Conservation (phyloP, 805 yeast genomes). For the Debaryomyces tyrocola region DNA sequence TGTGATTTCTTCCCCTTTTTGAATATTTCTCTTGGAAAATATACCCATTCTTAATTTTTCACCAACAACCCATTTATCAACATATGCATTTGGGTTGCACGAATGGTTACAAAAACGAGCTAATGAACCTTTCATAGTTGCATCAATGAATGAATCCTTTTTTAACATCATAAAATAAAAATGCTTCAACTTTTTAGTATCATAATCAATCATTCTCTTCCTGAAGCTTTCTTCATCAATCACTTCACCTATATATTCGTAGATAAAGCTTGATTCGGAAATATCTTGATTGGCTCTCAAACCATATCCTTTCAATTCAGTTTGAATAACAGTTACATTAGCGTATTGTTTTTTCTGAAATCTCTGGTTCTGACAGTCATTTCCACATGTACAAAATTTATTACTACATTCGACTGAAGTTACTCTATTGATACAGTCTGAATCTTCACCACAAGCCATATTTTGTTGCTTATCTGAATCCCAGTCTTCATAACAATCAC, state of each 20-base stretch:
- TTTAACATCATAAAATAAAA: slow-evolving; percentile 96
- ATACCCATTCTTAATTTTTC: slow-evolving; percentile 91
- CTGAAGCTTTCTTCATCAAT: slow-evolving; percentile 78
- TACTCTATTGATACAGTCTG: slow-evolving; percentile 88
- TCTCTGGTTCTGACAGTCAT: slow-evolving; percentile 80
- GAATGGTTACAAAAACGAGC: slow-evolving; percentile 95
- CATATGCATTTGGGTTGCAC: slow-evolving; percentile 91
- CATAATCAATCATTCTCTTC: slow-evolving; percentile 72
- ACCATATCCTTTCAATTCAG: slow-evolving; percentile 88
- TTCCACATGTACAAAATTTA: slow-evolving; percentile 69
- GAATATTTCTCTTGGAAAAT: slow-evolving; percentile 75
- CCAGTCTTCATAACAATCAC: slow-evolving; percentile 75
- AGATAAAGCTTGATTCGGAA: slow-evolving; percentile 67
- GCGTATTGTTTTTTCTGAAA: slow-evolving; percentile 80
- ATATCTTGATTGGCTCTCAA: slow-evolving; percentile 67
- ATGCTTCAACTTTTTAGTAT: slow-evolving; percentile 66
- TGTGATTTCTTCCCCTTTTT: slow-evolving; percentile 84
- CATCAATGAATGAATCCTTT: slow-evolving; percentile 91
- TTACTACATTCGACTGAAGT: slow-evolving; percentile 90
- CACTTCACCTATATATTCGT: slow-evolving; percentile 94
- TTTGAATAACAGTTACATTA: slow-evolving; percentile 72
- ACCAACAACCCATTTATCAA: slow-evolving; percentile 96
- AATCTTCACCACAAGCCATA: slow-evolving; percentile 77
- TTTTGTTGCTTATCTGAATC: slow-evolving; percentile 38
- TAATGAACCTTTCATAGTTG: slow-evolving; percentile 82